Evolutionary conservation across 1,284 basidiomycete genomes (phyloP), one percentile per base, ranked within the genome.

Genomic region (Leccinum glutinopallens): DNA sequence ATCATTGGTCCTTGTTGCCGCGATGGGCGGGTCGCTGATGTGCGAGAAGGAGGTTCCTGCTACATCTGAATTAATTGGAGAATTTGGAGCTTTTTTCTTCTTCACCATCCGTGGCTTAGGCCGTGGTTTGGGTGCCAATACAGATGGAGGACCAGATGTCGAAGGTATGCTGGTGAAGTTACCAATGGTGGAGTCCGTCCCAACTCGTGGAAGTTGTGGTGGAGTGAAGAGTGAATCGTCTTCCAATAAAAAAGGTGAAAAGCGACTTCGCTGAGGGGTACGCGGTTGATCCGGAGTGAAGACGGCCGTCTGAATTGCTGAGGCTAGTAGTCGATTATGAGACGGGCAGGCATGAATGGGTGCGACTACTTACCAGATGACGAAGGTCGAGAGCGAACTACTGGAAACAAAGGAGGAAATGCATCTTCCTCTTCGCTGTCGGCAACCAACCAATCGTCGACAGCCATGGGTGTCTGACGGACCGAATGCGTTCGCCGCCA

Each of bases 371-470:
- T 49, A 33, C 33, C 57, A 17, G 19, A 29, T 17, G 37, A 39
- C 10, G 58, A 46, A 9, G 37, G 37, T 41, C 35, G 19, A 22
- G 39, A 22, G 6, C 4, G 22, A 46, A 58, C 39, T 22, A 25
- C 32, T 43, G 33, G 41, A 0, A 49, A 49, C 19, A 49, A 22
- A 19, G 46, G 46, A 49, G 22, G 62, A 12, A 62, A 63, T 17
- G 0, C 37, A 37, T 49, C 68, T 54, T 75, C 73, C 39, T 69
- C 76, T 59, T 75, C 73, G 60, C 73, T 77, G 66, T 77, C 73
- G 13, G 68, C 67, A 4, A 75, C 76, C 5, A 70, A 51, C 73
- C 72, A 75, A 56, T 68, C 65, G 1, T 68, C 35, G 51, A n/a
- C 19, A 13, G 59, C 37, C 69, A 74, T 74, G 57, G 37, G 19